Conservation (phyloP, 768 basidiomycete genomes). For the Trametes gibbosa region DNA sequence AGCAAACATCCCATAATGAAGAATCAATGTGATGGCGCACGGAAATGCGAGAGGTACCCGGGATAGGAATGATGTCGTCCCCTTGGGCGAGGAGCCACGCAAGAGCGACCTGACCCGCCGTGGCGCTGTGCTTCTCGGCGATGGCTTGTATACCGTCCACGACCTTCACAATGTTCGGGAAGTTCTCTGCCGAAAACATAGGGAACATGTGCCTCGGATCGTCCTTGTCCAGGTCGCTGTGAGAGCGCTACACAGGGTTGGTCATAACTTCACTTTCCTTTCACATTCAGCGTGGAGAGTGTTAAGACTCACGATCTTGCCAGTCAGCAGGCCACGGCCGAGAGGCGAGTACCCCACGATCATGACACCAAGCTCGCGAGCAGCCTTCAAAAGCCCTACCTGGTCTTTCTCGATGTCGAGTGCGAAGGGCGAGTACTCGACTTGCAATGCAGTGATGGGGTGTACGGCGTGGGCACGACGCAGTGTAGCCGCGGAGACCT, state of each 20-base stretch:
- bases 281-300: neutral
- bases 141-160: slow-evolving; percentile 32
- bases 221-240: neutral
- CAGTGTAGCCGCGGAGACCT: slow-evolving; percentile 32
- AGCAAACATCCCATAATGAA: neutral
- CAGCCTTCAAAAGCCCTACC: slow-evolving; percentile 32
- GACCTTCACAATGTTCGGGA: slow-evolving; percentile 41
- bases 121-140: slow-evolving; percentile 33
- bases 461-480: slow-evolving; percentile 38
- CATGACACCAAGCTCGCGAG: slow-evolving; percentile 39
- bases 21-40: neutral
- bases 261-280: too few species aligned
- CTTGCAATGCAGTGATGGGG: slow-evolving; percentile 36
- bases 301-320: slow-evolving; percentile 35
- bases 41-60: slow-evolving; percentile 19
- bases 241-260: neutral
- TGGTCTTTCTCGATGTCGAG: slow-evolving; percentile 35
- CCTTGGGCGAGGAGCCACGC: slow-evolving; percentile 28
- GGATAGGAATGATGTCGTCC: slow-evolving; percentile 27
- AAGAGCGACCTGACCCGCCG: slow-evolving; percentile 32
- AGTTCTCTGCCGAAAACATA: slow-evolving; percentile 37
- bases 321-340: slow-evolving; percentile 47
- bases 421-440: slow-evolving; percentile 38
- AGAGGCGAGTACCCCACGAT: slow-evolving; percentile 47
- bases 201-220: slow-evolving; percentile 30